Evolutionary conservation across 73 alveolate species (phyloP), one percentile per base, ranked within the genome.

Genomic region (Paramecium tetraurelia): DNA sequence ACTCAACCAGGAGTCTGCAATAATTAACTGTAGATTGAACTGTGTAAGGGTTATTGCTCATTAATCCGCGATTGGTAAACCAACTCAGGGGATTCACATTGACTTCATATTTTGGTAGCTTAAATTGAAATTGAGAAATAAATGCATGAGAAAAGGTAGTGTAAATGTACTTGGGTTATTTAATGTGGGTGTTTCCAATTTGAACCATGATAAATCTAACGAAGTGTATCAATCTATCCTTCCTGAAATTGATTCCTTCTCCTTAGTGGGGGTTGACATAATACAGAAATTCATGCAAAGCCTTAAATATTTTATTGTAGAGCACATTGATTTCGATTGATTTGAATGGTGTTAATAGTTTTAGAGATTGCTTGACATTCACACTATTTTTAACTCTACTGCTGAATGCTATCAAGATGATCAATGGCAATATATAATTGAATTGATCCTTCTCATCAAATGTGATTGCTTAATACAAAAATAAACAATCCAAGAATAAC

Each of bases 401-500:
- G 21, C 75, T 80, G 20, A 80, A 80, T 31, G 41, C 44, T 1
- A 80, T n/a, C 18, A 80, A 80, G 2, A 41, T 44, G 5, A 80
- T 44, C 5, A 80, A 22, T 41, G 90, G 90, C 18, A 80, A 46
- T 80, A 22, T 0, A 72, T 72, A 72, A 44, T 80, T 41, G 18
- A 44, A 80, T 48, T 80, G 43, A 80, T 41, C 90, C 22, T 40
- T 48, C 46, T 33, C 43, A 44, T 80, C 90, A 80, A 44, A 44
- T 31, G 57, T 80, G 2, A 46, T 24, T 41, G 76, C 90, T 6
- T 41, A 46, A 80, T 80, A 43, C 2, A 40, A 6, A 8, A 80
- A 80, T 41, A 43, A 44, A 18, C 76, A 43, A 14, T 80, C 90
- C 20, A 80, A 80, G 18, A 43, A 80, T 80, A 80, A 80, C 10